These are phyloP conservation scores for Eutypa lata DNA, from an alignment of 2,329 filamentous ascomycete species.

Conservation along the genomic window DNA sequence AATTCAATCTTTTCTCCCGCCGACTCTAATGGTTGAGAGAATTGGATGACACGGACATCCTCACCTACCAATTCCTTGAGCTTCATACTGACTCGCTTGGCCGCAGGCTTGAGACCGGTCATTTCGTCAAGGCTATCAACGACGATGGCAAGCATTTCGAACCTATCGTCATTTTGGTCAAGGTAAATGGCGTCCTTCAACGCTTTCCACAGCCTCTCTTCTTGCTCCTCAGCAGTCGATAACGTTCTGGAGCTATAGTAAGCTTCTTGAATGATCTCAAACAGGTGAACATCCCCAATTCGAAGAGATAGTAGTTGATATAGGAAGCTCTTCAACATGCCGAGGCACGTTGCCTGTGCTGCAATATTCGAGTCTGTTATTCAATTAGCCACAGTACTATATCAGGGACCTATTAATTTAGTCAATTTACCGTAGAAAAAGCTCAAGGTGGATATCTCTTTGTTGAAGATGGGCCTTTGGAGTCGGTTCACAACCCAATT, in stretches of 20 bases:
- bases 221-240: neutral
- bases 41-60: neutral
- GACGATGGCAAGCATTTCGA: neutral
- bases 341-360: neutral
- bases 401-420: neutral
- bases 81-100: neutral
- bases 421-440: neutral
- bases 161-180: neutral
- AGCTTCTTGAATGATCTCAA: neutral
- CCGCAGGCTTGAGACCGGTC: neutral
- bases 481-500: neutral
- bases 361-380: neutral
- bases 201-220: neutral
- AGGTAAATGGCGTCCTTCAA: neutral
- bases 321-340: neutral
- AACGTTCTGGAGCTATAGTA: neutral
- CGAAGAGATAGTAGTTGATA: neutral
- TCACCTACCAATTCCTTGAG: neutral
- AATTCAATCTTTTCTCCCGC: neutral
- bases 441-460: neutral
- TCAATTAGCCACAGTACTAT: neutral
- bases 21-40: neutral
- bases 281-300: neutral
- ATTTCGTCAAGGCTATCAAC: neutral
- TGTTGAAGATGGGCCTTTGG: neutral